Percentiles rank a stretch among this genome's conserved stretches.
These are phyloP conservation scores for Solanum bulbocastanum DNA, from an alignment of 257 asterid species.

Conservation along the genomic window DNA sequence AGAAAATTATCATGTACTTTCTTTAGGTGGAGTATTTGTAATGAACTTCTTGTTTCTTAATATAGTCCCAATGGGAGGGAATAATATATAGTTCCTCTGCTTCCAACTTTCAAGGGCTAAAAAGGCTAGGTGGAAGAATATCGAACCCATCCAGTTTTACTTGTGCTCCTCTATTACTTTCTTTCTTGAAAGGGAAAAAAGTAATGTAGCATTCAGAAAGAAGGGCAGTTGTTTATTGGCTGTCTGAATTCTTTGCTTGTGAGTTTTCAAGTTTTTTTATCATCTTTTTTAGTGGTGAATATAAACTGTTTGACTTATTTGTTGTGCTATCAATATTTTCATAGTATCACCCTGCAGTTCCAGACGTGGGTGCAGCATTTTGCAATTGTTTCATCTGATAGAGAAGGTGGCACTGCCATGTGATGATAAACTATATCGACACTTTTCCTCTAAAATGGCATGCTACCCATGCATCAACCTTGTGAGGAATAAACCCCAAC, in stretches of 20 bases:
- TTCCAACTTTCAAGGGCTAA: neutral
- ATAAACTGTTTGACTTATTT: neutral
- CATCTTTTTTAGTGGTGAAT: neutral
- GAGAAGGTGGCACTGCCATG: neutral
- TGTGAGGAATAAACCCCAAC: neutral
- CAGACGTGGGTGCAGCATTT: neutral
- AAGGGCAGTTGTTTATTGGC: neutral
- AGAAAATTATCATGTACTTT: neutral
- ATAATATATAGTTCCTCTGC: neutral
- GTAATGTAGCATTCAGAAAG: neutral
- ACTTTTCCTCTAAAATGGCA: neutral
- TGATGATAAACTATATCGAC: neutral
- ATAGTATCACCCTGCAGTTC: neutral
- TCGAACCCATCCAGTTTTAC: neutral
- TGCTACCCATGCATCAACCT: neutral
- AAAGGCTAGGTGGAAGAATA: neutral
- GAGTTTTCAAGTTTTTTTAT: neutral
- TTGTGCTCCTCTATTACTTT: neutral
- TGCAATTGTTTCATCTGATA: neutral
- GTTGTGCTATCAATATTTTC: neutral
- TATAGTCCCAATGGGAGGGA: neutral
- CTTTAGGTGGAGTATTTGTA: neutral
- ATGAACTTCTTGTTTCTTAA: neutral
- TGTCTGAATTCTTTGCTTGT: neutral
- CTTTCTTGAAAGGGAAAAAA: neutral